These are phyloP conservation scores for Parsonsia alboflavescens DNA, from an alignment of 257 asterid genomes.

Conservation along the genomic window DNA sequence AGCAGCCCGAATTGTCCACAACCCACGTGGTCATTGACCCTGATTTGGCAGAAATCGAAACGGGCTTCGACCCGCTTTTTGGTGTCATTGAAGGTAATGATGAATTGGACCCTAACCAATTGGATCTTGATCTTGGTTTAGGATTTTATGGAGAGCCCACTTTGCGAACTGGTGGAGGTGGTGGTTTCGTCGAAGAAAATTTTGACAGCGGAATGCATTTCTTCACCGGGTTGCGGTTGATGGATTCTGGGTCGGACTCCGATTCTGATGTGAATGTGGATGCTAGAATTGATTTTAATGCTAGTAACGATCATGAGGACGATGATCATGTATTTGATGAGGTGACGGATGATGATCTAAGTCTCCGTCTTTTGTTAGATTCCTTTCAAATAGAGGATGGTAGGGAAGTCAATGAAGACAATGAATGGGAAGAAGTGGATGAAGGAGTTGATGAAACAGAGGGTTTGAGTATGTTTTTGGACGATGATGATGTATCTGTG, in stretches of 20 bases:
- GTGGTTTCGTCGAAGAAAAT: conserved; percentile 22
- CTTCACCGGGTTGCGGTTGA: conserved; percentile 21
- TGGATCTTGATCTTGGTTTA: conserved; percentile 28
- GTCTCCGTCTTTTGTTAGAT: conserved; percentile 29
- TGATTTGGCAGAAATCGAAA: conserved; percentile 13
- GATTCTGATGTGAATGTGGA: conserved; percentile 18
- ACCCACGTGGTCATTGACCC: conserved; percentile 15
- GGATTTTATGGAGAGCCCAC: conserved; percentile 23
- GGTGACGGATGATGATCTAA: conserved; percentile 18
- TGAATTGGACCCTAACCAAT: conserved; percentile 16
- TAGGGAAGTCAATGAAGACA: conserved; percentile 24
- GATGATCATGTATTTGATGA: not conserved
- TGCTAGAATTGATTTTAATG: conserved; percentile 16
- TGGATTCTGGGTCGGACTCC: conserved; percentile 28
- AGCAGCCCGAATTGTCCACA: conserved; percentile 25
- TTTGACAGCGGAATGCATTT: conserved; percentile 17
- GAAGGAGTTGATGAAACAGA: conserved; percentile 32
- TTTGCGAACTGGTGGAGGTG: conserved; percentile 5
- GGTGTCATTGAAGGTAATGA: conserved; percentile 21
- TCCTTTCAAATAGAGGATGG: conserved; percentile 34
- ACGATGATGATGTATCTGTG: conserved; percentile 14
- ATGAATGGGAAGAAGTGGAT: conserved; percentile 42
- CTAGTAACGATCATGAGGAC: conserved; percentile 14
- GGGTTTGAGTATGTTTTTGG: conserved; percentile 26
- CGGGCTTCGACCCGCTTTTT: conserved; percentile 17